Percentiles rank a stretch among this genome's conserved stretches.
These are phyloP conservation scores for Termitomyces heimii DNA, from an alignment of 768 basidiomycete genomes.

Conservation along the genomic window DNA sequence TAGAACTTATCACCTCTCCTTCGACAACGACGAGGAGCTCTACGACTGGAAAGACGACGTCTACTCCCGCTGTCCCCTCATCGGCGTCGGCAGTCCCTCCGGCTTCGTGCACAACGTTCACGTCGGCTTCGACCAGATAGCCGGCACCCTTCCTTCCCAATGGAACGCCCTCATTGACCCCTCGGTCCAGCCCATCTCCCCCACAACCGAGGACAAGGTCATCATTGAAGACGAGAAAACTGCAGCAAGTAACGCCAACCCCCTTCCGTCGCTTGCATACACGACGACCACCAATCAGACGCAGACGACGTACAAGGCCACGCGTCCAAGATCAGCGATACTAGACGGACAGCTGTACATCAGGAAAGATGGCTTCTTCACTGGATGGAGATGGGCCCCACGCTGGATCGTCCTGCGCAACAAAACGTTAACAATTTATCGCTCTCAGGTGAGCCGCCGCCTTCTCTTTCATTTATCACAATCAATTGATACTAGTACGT, in stretches of 20 bases:
- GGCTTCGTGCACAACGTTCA: slow-evolving; percentile 36
- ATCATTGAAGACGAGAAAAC: slow-evolving; percentile 2
- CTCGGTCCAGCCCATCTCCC: neutral
- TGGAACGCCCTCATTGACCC: slow-evolving; percentile 11
- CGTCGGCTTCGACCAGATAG: slow-evolving; percentile 26
- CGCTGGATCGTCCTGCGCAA: slow-evolving; percentile 73
- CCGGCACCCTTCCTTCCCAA: slow-evolving; percentile 16
- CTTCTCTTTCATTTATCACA: neutral
- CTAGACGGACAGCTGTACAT: slow-evolving; percentile 57
- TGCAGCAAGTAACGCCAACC: neutral
- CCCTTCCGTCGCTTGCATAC: slow-evolving; percentile 13
- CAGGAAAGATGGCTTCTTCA: slow-evolving; percentile 69
- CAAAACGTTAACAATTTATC: slow-evolving; percentile 61
- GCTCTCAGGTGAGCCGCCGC: slow-evolving; percentile 58
- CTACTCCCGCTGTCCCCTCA: slow-evolving; percentile 31
- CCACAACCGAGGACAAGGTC: slow-evolving; percentile 1
- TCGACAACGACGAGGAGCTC: slow-evolving; percentile 31
- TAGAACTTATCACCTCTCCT: slow-evolving; percentile 28
- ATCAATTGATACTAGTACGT: neutral
- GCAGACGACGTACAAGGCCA: neutral
- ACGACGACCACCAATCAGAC: neutral
- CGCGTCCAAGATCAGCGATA: slow-evolving; percentile 24
- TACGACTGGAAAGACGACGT: slow-evolving; percentile 45
- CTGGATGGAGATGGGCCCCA: slow-evolving; percentile 71
- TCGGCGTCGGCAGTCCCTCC: slow-evolving; percentile 28